A percentile compares a stretch with the other conserved stretches of the same genome.
phyloP scores from a whole-genome alignment of 1,284 basidiomycete species.

The Coniferiporia weirii region DNA sequence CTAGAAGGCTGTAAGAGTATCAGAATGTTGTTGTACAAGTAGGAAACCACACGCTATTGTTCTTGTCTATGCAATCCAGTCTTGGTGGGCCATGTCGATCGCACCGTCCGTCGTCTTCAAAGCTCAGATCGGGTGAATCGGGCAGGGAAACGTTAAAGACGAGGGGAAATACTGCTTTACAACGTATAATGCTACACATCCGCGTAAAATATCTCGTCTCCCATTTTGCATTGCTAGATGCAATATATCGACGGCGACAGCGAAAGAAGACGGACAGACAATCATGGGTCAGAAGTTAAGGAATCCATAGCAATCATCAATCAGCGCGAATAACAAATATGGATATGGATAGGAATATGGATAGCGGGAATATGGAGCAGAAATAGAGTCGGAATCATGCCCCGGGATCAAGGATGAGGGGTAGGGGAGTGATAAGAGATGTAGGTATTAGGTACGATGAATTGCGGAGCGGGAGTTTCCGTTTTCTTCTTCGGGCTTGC shows the following conservation, averaged over 20 bases:
- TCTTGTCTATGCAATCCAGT: no score
- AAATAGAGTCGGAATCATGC: not conserved
- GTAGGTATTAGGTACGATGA: conserved; percentile 7
- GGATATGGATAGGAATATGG: conserved; percentile 1
- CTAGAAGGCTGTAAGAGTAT: no score
- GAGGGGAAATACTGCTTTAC: conserved; percentile 1
- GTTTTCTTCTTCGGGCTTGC: conserved; percentile 11
- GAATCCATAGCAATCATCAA: conserved; percentile 1
- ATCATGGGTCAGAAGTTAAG: not conserved
- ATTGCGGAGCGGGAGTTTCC: not conserved
- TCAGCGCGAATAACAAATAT: not conserved
- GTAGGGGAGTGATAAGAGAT: not conserved
- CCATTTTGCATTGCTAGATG: not conserved
- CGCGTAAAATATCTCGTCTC: not conserved
- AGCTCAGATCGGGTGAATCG: not conserved
- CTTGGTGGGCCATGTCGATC: not conserved
- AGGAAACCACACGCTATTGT: no score
- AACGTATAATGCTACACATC: conserved; percentile 12
- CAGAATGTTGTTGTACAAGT: no score
- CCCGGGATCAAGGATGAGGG: not conserved
- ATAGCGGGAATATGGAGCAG: not conserved
- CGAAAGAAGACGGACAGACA: not conserved
- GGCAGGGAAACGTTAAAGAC: not conserved
- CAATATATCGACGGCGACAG: not conserved
- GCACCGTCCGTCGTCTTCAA: not conserved